Conservation (phyloP, 2,329 filamentous ascomycete genomes). For the Colletotrichum chrysophilum region DNA sequence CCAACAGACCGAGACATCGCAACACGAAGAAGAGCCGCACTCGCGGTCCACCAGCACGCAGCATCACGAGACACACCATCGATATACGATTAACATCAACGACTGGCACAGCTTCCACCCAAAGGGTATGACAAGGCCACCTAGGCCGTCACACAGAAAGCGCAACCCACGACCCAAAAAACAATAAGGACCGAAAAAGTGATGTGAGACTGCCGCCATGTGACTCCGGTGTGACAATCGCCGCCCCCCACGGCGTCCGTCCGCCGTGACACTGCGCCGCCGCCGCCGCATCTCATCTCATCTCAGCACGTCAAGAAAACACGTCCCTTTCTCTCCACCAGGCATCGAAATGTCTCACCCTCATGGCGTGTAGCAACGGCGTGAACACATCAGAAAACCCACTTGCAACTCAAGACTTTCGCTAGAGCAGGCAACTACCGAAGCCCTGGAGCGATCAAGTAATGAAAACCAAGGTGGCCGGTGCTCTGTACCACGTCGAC, state of each 20-base stretch:
- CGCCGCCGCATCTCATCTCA: not conserved
- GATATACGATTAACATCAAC: not conserved
- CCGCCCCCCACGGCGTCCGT: not conserved
- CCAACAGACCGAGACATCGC: not conserved
- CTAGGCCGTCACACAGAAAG: not conserved
- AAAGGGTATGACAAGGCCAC: not conserved
- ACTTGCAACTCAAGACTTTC: not conserved
- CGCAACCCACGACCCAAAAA: not conserved
- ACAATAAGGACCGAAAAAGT: not conserved
- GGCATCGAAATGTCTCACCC: not conserved
- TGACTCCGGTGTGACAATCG: not conserved
- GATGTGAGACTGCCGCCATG: not conserved
- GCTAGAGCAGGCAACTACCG: not conserved
- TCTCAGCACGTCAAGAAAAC: not conserved
- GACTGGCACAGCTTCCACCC: not conserved
- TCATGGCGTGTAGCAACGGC: not conserved
- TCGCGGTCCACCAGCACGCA: not conserved
- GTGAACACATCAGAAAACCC: not conserved
- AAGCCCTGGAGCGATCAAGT: not conserved
- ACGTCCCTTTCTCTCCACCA: not conserved
- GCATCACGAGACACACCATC: not conserved
- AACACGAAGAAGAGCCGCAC: not conserved
- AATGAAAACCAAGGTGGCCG: not conserved
- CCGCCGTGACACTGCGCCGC: not conserved
- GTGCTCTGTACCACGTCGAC: not conserved